Conservation (phyloP, 1,139 yeast genomes). For the Candida neerlandica region DNA sequence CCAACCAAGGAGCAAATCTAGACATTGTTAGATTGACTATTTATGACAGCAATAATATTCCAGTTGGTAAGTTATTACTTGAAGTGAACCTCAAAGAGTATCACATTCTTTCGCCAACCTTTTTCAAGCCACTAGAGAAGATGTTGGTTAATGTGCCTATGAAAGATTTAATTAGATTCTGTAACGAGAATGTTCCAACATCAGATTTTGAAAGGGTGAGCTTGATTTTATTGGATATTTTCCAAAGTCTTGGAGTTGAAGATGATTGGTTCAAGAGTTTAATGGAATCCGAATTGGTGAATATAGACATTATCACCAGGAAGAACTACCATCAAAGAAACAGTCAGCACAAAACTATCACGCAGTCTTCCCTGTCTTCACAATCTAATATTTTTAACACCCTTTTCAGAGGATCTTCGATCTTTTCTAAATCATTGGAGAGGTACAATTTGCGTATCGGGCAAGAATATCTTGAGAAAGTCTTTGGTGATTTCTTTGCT, state of each 20-base stretch:
- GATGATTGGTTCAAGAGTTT: slow-evolving; percentile 70
- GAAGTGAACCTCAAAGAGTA: slow-evolving; percentile 57
- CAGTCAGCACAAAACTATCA: slow-evolving; percentile 17
- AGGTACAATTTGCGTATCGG: slow-evolving; percentile 77
- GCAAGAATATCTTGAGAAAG: slow-evolving; percentile 71
- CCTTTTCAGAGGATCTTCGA: slow-evolving; percentile 81
- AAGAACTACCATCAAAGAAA: slow-evolving; percentile 36
- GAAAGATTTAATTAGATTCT: slow-evolving; percentile 50
- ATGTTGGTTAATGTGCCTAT: slow-evolving; percentile 56
- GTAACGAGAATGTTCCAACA: slow-evolving; percentile 44
- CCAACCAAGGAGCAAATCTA: slow-evolving; percentile 19
- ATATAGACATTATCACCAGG: slow-evolving; percentile 48
- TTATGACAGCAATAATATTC: slow-evolving; percentile 44
- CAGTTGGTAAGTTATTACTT: slow-evolving; percentile 62
- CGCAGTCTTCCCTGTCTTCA: slow-evolving; percentile 23
- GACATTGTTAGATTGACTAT: slow-evolving; percentile 48
- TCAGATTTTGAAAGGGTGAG: slow-evolving; percentile 58
- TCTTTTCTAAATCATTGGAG: slow-evolving; percentile 80
- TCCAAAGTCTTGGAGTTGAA: slow-evolving; percentile 64
- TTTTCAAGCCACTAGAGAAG: slow-evolving; percentile 62
- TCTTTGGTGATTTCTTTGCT: slow-evolving; percentile 69
- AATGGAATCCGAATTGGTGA: slow-evolving; percentile 63
- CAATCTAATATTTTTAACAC: slow-evolving; percentile 63
- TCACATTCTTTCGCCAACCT: slow-evolving; percentile 59
- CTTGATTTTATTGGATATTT: slow-evolving; percentile 60